Percentiles rank a stretch among this genome's conserved stretches.
phyloP scores from a whole-genome alignment of 345 rosid genomes.

The Pseudoturritis turrita region DNA sequence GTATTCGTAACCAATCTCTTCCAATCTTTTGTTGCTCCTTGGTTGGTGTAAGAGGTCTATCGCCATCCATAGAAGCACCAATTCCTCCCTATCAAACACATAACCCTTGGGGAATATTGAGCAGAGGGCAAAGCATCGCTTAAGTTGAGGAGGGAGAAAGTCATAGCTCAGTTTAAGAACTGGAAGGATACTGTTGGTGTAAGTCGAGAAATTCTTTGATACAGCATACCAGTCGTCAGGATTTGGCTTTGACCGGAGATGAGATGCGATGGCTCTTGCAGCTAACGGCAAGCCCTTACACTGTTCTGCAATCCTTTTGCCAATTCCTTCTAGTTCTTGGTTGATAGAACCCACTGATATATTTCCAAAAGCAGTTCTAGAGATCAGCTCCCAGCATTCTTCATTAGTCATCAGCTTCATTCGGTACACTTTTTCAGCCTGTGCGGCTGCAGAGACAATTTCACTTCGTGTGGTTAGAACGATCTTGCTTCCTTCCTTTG shows the following conservation, averaged over 20 bases:
- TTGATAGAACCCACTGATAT: constrained; percentile 12
- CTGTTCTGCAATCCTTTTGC: constrained; percentile 32
- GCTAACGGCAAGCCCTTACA: constrained; percentile 43
- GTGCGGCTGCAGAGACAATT: constrained; percentile 22
- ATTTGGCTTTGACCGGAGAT: constrained; percentile 21
- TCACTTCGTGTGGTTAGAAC: constrained; percentile 42
- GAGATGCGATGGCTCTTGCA: constrained; percentile 33
- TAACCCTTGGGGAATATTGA: constrained; percentile 35
- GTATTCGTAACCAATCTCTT: constrained; percentile 30
- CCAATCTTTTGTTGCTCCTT: constrained; percentile 23
- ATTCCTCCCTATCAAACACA: constrained; percentile 24
- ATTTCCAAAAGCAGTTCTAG: constrained; percentile 23
- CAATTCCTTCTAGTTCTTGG: constrained; percentile 31
- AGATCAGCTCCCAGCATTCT: constrained; percentile 37
- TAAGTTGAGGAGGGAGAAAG: constrained; percentile 32
- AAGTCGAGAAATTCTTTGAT: constrained; percentile 24
- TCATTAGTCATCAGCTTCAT: constrained; percentile 28
- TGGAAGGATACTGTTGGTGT: constrained; percentile 17
- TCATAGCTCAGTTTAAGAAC: constrained; percentile 30
- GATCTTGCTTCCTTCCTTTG: constrained; percentile 37
- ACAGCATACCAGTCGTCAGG: constrained; percentile 21
- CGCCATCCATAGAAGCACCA: constrained; percentile 40
- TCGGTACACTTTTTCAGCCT: constrained; percentile 15
- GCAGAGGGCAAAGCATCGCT: constrained; percentile 38
- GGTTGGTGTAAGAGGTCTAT: constrained; percentile 34